Evolutionary conservation across 176 grass and related monocot genomes (phyloP), one percentile per base, ranked within the genome.

Genomic region (Thinopyrum elongatum): DNA sequence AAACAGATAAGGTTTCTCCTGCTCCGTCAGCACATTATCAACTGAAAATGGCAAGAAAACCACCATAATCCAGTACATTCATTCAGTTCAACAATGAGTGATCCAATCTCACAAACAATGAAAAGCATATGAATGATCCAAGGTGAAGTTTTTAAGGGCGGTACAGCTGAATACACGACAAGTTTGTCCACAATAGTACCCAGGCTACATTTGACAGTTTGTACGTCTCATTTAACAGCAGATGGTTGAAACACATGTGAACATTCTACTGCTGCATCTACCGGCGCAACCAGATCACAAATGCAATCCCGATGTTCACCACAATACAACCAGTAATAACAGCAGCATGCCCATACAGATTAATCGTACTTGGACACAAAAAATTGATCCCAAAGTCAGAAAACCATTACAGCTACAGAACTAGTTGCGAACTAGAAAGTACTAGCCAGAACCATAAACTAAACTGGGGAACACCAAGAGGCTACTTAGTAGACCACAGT

Each of bases 391-490:
- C 63, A 29, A 65, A 65, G 53, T 65, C 27, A 30, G 27, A 26
- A 65, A 65, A 65, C 63, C 27, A 29, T 65, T 16, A 65, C 63
- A 12, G 63, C 28, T 65, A 31, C 27, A 65, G 13, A 65, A 65
- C 63, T 29, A 65, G 13, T 29, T 65, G 62, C 12, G 0, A 65
- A 15, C 4, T 65, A 3, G 27, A 63, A 49, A n/a, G 11, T 30
- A 60, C 76, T 60, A 57, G 53, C 53, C 7, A 9, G 10, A 17
- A 27, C 38, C 39, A 69, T 69, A 67, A 33, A 51, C 39, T 66
- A 66, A 31, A 34, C 79, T 81, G 41, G 79, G 79, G 21, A 81
- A 67, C 62, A 67, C 26, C 63, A 27, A 65, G 63, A 65, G 63
- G 63, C 27, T 65, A 65, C 27, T 31, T 15, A 65, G 27, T 65